Evolutionary conservation across 352 stramenopile genomes (phyloP).

Genomic region (Pythium dissotocum): DNA sequence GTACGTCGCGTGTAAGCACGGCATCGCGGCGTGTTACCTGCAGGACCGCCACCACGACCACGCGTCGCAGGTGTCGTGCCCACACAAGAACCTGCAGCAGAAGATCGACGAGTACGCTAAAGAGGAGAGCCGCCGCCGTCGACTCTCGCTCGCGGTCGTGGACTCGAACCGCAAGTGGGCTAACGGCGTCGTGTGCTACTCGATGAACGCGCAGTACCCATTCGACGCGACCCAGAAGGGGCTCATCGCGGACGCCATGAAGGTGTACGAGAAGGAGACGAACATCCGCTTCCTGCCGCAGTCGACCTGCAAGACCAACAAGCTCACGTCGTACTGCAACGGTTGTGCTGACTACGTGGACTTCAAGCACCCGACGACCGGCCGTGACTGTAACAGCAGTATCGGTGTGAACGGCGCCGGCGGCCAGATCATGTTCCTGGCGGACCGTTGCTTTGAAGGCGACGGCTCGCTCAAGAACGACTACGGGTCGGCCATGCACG

Average conservation of each 20-base stretch:
- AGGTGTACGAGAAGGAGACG: conserved; percentile 58
- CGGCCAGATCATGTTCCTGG: conserved; percentile 69
- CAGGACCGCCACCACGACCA: conserved; percentile 59
- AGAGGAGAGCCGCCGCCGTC: conserved; percentile 35
- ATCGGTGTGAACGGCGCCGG: conserved; percentile 70
- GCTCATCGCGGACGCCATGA: conserved; percentile 72
- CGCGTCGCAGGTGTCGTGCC: conserved; percentile 64
- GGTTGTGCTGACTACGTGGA: conserved; percentile 73
- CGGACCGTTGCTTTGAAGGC: conserved; percentile 74
- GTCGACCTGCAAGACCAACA: conserved; percentile 47
- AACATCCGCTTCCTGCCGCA: conserved; percentile 75
- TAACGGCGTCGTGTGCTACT: conserved; percentile 73
- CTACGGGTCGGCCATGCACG: conserved; percentile 79
- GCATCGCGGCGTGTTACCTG: conserved; percentile 62
- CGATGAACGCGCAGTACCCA: conserved; percentile 61
- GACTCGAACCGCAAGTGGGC: conserved; percentile 64
- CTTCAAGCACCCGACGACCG: conserved; percentile 70
- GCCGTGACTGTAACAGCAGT: conserved; percentile 77
- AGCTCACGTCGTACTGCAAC: conserved; percentile 52
- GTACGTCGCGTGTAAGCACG: conserved; percentile 73
- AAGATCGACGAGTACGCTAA: conserved; percentile 28
- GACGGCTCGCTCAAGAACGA: conserved; percentile 73
- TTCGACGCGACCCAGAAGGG: conserved; percentile 55
- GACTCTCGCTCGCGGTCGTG: conserved; percentile 66
- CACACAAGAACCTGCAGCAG: conserved; percentile 31